phyloP scores from a whole-genome alignment of 352 stramenopile genomes.

The Lagenidium giganteum region DNA sequence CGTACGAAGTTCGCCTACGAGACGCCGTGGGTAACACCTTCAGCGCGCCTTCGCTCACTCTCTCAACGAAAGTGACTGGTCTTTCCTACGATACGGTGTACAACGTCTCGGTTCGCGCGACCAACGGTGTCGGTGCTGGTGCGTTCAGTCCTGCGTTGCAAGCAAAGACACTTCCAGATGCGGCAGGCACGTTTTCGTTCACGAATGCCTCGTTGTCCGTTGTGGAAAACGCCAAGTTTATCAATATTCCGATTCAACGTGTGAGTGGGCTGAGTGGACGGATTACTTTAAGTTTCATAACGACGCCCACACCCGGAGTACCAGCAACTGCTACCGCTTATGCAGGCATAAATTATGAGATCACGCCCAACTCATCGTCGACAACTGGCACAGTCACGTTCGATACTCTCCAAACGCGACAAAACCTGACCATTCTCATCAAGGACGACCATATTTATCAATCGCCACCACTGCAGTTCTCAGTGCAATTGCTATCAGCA shows the following conservation, averaged over 20 bases:
- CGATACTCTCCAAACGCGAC: conserved; percentile 6
- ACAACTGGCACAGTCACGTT: conserved; percentile 25
- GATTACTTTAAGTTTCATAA: too few species aligned
- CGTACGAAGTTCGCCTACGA: conserved; percentile 23
- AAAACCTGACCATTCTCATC: conserved; percentile 26
- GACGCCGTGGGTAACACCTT: background rate
- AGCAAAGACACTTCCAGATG: conserved; percentile 41
- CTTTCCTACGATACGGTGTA: conserved; percentile 27
- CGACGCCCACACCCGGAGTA: too few species aligned
- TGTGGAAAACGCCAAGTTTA: conserved; percentile 15
- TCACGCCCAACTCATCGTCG: too few species aligned
- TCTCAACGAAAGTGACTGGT: too few species aligned
- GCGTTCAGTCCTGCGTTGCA: conserved; percentile 23
- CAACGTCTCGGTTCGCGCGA: conserved; percentile 23
- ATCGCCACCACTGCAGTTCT: conserved; percentile 41
- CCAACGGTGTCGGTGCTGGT: conserved; percentile 15
- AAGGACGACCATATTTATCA: conserved; percentile 45
- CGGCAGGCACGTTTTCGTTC: conserved; percentile 40
- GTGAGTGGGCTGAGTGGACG: conserved; percentile 25
- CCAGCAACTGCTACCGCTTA: too few species aligned
- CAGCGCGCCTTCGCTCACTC: background rate
- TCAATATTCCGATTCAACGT: conserved; percentile 19
- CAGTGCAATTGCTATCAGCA: conserved; percentile 22
- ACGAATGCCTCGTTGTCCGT: conserved; percentile 3
- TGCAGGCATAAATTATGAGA: conserved; percentile 24